phyloP scores from a whole-genome alignment of 2,329 filamentous ascomycete species.

The Exutisphaerella laricina region DNA sequence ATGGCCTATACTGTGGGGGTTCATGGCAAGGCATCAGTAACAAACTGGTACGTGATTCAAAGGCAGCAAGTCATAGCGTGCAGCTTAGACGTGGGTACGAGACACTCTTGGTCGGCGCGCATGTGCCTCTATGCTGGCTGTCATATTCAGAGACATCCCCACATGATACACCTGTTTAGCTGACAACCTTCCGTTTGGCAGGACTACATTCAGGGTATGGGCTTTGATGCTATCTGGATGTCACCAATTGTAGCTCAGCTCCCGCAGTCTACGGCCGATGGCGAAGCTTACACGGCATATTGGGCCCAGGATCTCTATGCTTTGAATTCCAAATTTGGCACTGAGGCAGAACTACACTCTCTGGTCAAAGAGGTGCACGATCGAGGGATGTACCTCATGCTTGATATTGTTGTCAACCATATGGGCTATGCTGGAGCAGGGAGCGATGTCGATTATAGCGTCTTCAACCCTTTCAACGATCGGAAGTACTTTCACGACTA shows the following conservation, averaged over 20 bases:
- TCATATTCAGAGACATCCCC: too few species aligned
- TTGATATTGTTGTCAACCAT: slow-evolving; percentile 56
- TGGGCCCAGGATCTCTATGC: slow-evolving; percentile 50
- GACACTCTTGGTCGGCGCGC: too few species aligned
- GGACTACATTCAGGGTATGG: slow-evolving; percentile 41
- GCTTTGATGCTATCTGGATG: slow-evolving; percentile 47
- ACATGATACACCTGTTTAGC: too few species aligned
- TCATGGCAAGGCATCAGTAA: slow-evolving; percentile 41
- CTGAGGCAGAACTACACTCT: slow-evolving; percentile 52
- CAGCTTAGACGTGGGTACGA: too few species aligned
- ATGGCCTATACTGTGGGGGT: slow-evolving; percentile 34
- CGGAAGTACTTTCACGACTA: slow-evolving; percentile 55
- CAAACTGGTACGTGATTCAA: too few species aligned
- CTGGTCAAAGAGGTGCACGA: slow-evolving; percentile 52
- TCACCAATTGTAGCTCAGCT: slow-evolving; percentile 42
- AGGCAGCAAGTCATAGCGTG: too few species aligned
- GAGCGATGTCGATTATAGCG: slow-evolving; percentile 48
- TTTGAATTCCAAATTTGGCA: slow-evolving; percentile 56
- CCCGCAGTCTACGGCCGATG: slow-evolving; percentile 38
- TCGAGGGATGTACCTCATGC: slow-evolving; percentile 55
- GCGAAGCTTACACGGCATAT: slow-evolving; percentile 46
- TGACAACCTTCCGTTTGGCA: too few species aligned
- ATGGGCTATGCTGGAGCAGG: slow-evolving; percentile 45
- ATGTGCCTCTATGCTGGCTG: too few species aligned
- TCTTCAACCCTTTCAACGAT: slow-evolving; percentile 51